A percentile compares a stretch with the other conserved stretches of the same genome.
phyloP scores from a whole-genome alignment of 352 stramenopile species.

The Thalassiosira sp. region DNA sequence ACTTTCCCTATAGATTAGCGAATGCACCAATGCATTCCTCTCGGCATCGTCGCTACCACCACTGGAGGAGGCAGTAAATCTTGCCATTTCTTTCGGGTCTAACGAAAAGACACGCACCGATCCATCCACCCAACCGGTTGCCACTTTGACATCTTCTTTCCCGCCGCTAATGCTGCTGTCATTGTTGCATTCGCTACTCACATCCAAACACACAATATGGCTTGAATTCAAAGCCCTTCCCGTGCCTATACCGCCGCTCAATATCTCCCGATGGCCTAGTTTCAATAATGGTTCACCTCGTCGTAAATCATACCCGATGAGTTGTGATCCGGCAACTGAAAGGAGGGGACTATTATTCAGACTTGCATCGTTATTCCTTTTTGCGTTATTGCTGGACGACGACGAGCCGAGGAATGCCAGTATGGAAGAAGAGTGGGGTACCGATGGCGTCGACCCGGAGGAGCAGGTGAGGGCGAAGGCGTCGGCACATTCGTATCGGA shows the following conservation, averaged over 20 bases:
- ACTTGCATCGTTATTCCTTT: slow-evolving; percentile 11
- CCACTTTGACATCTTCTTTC: slow-evolving; percentile 49
- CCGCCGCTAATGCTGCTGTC: background rate
- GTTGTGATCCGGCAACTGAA: slow-evolving; percentile 67
- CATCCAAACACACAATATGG: slow-evolving; percentile 71
- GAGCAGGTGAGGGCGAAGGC: slow-evolving; percentile 72
- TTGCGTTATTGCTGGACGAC: background rate
- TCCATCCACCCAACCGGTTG: slow-evolving; percentile 80
- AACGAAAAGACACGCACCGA: slow-evolving; percentile 76
- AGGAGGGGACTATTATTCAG: slow-evolving; percentile 53
- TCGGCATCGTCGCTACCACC: slow-evolving; percentile 20
- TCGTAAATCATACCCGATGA: slow-evolving; percentile 67
- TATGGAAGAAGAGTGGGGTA: slow-evolving; percentile 64
- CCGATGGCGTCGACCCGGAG: slow-evolving; percentile 55
- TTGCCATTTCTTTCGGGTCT: slow-evolving; percentile 45
- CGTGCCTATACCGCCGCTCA: slow-evolving; percentile 67
- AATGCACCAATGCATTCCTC: slow-evolving; percentile 61
- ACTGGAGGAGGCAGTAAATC: slow-evolving; percentile 16
- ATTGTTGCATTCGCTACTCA: slow-evolving; percentile 11
- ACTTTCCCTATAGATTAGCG: slow-evolving; percentile 51
- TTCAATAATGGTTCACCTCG: slow-evolving; percentile 60
- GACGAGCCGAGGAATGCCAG: slow-evolving; percentile 58
- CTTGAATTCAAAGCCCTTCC: slow-evolving; percentile 73
- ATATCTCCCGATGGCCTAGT: slow-evolving; percentile 68
- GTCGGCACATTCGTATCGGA: slow-evolving; percentile 84